These are phyloP conservation scores for Fusarium fracticaudum DNA, from an alignment of 2,329 filamentous ascomycete genomes.

Conservation along the genomic window DNA sequence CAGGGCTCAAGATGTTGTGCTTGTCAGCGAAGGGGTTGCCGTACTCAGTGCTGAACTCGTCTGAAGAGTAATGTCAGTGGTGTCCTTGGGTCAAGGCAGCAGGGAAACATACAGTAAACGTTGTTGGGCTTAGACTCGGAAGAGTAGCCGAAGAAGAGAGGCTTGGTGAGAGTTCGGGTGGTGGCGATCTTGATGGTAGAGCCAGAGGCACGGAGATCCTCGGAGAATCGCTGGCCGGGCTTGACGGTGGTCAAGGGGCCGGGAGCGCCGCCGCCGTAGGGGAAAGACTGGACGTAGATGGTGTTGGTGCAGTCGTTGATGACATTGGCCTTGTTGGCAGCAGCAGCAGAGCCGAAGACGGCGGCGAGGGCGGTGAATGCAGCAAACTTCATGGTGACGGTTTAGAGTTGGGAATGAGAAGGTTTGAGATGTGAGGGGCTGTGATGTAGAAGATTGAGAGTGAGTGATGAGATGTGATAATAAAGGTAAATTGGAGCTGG, in stretches of 20 bases:
- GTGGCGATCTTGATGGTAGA: slow-evolving; percentile 55
- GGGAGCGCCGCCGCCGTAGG: slow-evolving; percentile 44
- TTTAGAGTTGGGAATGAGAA: background rate
- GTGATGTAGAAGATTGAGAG: background rate
- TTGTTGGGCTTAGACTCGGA: slow-evolving; percentile 49
- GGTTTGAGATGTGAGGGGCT: background rate
- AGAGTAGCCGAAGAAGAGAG: slow-evolving; percentile 56
- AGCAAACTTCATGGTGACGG: slow-evolving; percentile 45
- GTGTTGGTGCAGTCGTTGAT: slow-evolving; percentile 47
- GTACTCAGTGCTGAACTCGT: slow-evolving; percentile 50
- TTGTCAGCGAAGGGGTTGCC: slow-evolving; percentile 53
- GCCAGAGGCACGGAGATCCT: slow-evolving; percentile 48
- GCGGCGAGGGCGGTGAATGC: slow-evolving; percentile 42
- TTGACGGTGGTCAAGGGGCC: slow-evolving; percentile 48
- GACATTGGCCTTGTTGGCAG: slow-evolving; percentile 50
- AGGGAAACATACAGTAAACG: slow-evolving; percentile 50
- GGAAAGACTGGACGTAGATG: slow-evolving; percentile 52
- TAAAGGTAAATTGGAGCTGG: background rate
- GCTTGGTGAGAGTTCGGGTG: slow-evolving; percentile 48
- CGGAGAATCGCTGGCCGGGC: slow-evolving; percentile 48
- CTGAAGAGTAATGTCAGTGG: slow-evolving; percentile 35
- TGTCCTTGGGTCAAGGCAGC: background rate
- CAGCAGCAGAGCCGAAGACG: slow-evolving; percentile 42
- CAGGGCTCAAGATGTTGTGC: slow-evolving; percentile 51
- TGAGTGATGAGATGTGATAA: background rate